phyloP scores from a whole-genome alignment of 352 stramenopile species.

The Globisporangium yorkense region DNA sequence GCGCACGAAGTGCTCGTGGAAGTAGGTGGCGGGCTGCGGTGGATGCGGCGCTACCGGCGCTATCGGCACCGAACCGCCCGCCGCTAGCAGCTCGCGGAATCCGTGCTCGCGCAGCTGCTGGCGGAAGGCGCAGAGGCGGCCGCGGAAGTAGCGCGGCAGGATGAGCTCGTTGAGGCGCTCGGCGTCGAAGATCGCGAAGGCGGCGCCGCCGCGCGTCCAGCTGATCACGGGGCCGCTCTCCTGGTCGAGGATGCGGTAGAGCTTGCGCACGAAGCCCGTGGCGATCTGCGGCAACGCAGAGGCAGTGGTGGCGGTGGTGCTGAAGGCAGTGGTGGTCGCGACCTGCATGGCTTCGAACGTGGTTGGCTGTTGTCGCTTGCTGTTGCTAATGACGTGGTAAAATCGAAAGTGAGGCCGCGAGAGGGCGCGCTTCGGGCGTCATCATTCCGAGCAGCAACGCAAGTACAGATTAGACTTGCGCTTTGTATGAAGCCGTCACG shows the following conservation, averaged over 20 bases:
- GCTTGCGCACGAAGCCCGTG: conserved; percentile 64
- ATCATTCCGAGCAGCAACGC: no score
- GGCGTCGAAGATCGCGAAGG: conserved; percentile 48
- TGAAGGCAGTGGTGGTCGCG: no score
- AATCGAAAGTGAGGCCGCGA: no score
- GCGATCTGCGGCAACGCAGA: conserved; percentile 33
- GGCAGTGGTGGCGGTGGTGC: not conserved
- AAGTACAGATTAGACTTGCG: no score
- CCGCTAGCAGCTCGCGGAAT: conserved; percentile 26
- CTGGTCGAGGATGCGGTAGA: conserved; percentile 71
- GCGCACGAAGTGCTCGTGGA: conserved; percentile 39
- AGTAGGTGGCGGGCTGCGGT: conserved; percentile 19
- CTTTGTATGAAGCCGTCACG: no score
- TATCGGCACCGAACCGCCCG: conserved; percentile 2
- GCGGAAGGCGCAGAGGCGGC: conserved; percentile 49
- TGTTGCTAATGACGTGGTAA: no score
- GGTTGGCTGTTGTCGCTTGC: no score
- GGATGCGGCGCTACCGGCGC: conserved; percentile 1
- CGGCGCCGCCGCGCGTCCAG: conserved; percentile 45
- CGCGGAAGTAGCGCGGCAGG: conserved; percentile 64
- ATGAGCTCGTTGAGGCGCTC: conserved; percentile 39
- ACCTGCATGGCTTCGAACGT: no score
- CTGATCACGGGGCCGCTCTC: conserved; percentile 44
- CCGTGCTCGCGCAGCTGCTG: conserved; percentile 70
- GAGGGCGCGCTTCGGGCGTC: no score